Evolutionary conservation across 1,284 basidiomycete species (phyloP), one percentile per base, ranked within the genome.

Genomic region (Boletellus sp.): DNA sequence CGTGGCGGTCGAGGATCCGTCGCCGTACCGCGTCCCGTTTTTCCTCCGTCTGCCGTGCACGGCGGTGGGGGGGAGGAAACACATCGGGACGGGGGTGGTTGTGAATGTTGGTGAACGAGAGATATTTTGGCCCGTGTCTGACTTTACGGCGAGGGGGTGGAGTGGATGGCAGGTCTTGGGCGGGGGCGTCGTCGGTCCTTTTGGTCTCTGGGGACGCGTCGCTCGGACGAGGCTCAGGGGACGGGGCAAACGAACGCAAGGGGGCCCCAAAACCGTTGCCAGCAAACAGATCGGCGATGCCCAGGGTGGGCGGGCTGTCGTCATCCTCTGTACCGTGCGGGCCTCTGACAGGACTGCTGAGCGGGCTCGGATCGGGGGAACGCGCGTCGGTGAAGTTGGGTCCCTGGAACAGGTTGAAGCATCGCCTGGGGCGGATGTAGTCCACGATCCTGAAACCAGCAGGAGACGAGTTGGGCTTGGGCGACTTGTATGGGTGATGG

Each of bases 391-490:
- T 22, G 24, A 56, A 53, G 19, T 55, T 6, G 38, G 37, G 50
- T 21, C 41, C 48, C n/a, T 44, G 50, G 22, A 65, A 62, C 12
- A 54, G 22, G 47, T 60, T 54, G 50, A 65, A 63, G 52, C 47
- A 59, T 24, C 42, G 55, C 49, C 39, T 58, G 15, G 49, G 61
- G 24, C 44, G 55, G 44, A 63, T 13, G 16, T 51, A 52, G 41
- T 61, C 51, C 15, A 38, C 32, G 22, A 65, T 37, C 58, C 63
- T 62, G 63, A 63, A 36, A 12, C 66, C 61, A 52, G 68, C 58
- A 63, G 67, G 54, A 18, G 53, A 37, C n/a, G 36, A 18, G 18
- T 24, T 36, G 28, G 46, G 57, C 7, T 11, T 12, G 44, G 54
- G 26, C 11, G 28, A 28, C 38, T 52, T 67, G 36, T 53, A 54